A percentile compares a stretch with the other conserved stretches of the same genome.
phyloP scores from a whole-genome alignment of 2,329 filamentous ascomycete genomes.

The Byssothecium circinans region DNA sequence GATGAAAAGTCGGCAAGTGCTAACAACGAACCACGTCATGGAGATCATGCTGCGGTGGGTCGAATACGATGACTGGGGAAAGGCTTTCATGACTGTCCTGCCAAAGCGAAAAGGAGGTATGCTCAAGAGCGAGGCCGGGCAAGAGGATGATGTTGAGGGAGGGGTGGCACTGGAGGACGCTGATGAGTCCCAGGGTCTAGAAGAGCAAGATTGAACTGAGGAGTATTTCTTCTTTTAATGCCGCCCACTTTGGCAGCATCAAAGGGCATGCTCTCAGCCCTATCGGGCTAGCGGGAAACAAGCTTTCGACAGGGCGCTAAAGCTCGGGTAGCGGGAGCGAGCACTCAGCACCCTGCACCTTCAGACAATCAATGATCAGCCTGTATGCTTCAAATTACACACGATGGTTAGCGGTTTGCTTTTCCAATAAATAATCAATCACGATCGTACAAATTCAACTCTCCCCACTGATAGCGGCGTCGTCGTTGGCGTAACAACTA shows the following conservation, averaged over 20 bases:
- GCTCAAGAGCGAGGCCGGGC: conserved; percentile 51
- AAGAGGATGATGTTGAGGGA: conserved; percentile 17
- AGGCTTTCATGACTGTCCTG: conserved; percentile 84
- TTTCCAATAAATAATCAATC: too few relatives aligned
- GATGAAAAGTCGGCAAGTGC: conserved; percentile 81
- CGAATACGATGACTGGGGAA: conserved; percentile 85
- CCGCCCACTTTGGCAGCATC: too few relatives aligned
- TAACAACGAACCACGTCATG: conserved; percentile 93
- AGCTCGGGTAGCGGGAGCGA: conserved; percentile 15
- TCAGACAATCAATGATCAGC: not conserved
- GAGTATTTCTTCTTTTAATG: too few relatives aligned
- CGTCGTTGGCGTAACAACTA: not conserved
- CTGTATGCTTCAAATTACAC: not conserved
- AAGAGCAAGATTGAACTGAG: not conserved
- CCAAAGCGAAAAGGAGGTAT: conserved; percentile 85
- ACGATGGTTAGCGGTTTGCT: too few relatives aligned
- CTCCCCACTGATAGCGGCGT: too few relatives aligned
- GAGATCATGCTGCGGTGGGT: conserved; percentile 97
- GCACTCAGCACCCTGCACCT: too few relatives aligned
- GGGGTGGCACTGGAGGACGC: conserved; percentile 11
- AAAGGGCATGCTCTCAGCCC: too few relatives aligned
- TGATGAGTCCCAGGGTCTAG: not conserved
- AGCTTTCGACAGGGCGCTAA: conserved; percentile 34
- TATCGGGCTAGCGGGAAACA: conserved; percentile 28
- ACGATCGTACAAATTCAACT: too few relatives aligned